These are phyloP conservation scores for Nakazawaea wickerhamii DNA, from an alignment of 805 yeast genomes.

Conservation along the genomic window DNA sequence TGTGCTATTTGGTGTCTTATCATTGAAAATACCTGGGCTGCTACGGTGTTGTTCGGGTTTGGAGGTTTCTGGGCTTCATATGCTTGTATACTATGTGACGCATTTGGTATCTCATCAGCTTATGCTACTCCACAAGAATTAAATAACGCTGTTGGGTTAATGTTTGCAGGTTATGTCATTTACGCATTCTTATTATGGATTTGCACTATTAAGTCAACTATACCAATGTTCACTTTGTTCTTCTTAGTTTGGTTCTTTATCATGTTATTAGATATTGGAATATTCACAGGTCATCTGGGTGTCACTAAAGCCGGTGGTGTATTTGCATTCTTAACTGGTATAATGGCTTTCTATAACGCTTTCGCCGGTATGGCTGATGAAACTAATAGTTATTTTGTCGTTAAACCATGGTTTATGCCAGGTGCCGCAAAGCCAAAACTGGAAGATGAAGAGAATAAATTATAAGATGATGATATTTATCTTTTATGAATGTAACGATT, in stretches of 20 bases:
- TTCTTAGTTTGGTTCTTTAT: conserved; percentile 41
- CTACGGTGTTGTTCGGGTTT: conserved; percentile 45
- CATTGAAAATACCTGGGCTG: conserved; percentile 52
- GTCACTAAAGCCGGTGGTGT: conserved; percentile 43
- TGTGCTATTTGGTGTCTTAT: conserved; percentile 48
- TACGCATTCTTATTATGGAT: conserved; percentile 41
- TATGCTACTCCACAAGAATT: conserved; percentile 25
- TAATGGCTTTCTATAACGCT: conserved; percentile 41
- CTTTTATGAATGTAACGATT: not conserved
- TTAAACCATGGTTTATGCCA: conserved; percentile 47
- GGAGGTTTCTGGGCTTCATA: conserved; percentile 53
- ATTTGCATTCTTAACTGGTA: conserved; percentile 36
- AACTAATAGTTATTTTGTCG: conserved; percentile 52
- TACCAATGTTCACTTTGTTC: conserved; percentile 34
- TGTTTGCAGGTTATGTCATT: conserved; percentile 46
- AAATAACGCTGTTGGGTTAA: conserved; percentile 41
- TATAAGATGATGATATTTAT: too few relatives aligned
- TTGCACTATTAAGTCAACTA: conserved; percentile 44
- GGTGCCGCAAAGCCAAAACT: conserved; percentile 39
- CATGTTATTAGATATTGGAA: conserved; percentile 38
- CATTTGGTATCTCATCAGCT: conserved; percentile 36
- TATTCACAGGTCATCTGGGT: conserved; percentile 30
- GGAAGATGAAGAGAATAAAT: conserved; percentile 7
- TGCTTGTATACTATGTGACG: conserved; percentile 38
- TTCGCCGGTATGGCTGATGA: conserved; percentile 42